These are phyloP conservation scores for Nicotiana benthamiana DNA, from an alignment of 257 asterid species.

Conservation along the genomic window DNA sequence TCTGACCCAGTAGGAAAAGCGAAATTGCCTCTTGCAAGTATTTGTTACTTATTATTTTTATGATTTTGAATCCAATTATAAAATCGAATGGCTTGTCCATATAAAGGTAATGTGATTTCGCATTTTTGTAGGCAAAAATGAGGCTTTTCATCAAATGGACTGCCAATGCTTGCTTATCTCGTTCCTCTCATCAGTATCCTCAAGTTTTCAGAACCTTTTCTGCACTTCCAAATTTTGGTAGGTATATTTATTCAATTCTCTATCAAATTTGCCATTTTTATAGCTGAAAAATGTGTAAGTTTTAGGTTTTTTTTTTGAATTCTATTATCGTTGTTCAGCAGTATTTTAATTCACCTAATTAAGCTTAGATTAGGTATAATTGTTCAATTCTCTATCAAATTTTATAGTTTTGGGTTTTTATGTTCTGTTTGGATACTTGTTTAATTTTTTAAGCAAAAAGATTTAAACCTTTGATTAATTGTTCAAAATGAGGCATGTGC, in stretches of 20 bases:
- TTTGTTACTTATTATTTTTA: too few species aligned
- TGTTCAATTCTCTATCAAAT: not conserved
- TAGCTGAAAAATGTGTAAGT: not conserved
- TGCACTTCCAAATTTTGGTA: constrained; percentile 2
- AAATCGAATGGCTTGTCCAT: too few species aligned
- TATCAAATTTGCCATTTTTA: not conserved
- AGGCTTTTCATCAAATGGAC: not conserved
- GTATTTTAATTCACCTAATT: too few species aligned
- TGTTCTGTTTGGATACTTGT: not conserved
- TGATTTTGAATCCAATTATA: too few species aligned
- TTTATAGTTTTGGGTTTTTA: not conserved
- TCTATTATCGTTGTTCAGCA: too few species aligned
- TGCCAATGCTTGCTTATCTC: constrained; percentile 7
- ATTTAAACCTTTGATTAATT: not conserved
- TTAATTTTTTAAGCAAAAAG: not conserved
- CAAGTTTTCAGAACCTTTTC: constrained; percentile 5
- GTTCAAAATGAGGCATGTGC: not conserved
- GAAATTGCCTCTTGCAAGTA: too few species aligned
- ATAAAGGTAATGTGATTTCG: not conserved
- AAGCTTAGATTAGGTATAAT: too few species aligned
- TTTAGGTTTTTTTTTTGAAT: too few species aligned
- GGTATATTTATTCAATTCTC: not conserved
- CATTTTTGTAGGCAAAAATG: not conserved
- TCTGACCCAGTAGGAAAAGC: too few species aligned
- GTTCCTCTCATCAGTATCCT: not conserved